These are phyloP conservation scores for Trypanosoma platydactyli DNA, from an alignment of 208 protist genomes.

Conservation along the genomic window DNA sequence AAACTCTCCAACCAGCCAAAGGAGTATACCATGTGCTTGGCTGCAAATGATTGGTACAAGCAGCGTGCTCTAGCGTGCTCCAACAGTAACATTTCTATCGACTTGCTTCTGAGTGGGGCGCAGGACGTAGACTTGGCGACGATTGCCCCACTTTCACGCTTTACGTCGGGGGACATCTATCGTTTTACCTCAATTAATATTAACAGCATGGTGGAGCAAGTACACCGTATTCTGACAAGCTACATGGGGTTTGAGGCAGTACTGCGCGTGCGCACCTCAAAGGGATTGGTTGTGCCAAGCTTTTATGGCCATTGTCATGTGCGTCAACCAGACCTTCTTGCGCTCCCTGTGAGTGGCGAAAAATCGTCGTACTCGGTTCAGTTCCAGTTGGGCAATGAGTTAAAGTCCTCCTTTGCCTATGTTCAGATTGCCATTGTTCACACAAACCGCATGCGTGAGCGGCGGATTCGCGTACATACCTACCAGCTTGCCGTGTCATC, in stretches of 20 bases:
- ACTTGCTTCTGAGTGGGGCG: conserved; percentile 80
- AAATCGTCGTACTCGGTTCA: conserved; percentile 90
- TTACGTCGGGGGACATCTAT: conserved; percentile 79
- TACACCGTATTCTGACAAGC: conserved; percentile 81
- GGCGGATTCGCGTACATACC: conserved; percentile 86
- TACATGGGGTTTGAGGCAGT: conserved; percentile 95
- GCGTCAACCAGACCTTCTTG: conserved; percentile 93
- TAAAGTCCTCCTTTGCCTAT: conserved; percentile 72
- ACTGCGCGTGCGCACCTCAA: conserved; percentile 94
- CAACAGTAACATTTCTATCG: conserved; percentile 90
- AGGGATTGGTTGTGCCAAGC: conserved; percentile 78
- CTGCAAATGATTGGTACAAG: conserved; percentile 96
- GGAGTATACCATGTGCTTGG: conserved; percentile 83
- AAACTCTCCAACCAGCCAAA: conserved; percentile 83
- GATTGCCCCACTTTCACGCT: conserved; percentile 78
- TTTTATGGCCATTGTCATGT: conserved; percentile 97
- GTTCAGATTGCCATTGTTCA: conserved; percentile 83
- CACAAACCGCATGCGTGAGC: conserved; percentile 72
- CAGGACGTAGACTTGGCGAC: conserved; percentile 92
- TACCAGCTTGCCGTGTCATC: conserved; percentile 59
- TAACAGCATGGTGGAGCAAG: conserved; percentile 59
- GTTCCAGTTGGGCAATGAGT: conserved; percentile 58
- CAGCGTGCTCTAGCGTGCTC: conserved; percentile 91
- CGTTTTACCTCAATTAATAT: conserved; percentile 55
- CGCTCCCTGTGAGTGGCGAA: conserved; percentile 90